phyloP scores from a whole-genome alignment of 2,329 filamentous ascomycete genomes.

The Daldinia sp. region DNA sequence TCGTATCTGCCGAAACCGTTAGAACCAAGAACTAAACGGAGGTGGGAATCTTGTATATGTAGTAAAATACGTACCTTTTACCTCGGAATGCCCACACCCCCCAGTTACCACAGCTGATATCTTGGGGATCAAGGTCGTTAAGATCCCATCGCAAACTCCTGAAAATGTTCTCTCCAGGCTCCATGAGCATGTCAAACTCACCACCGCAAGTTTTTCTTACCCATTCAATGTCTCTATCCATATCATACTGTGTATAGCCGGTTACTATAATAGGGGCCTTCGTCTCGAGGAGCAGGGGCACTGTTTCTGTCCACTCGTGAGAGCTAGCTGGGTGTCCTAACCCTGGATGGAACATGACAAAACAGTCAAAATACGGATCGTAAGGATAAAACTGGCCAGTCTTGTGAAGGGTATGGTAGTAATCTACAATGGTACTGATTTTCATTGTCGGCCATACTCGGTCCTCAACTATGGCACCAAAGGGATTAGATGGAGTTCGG shows the following conservation, averaged over 20 bases:
- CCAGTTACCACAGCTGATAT: constrained; percentile 96
- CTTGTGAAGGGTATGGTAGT: constrained; percentile 95
- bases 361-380: constrained; percentile 98
- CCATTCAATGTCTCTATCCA: constrained; percentile 92
- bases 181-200: constrained; percentile 89
- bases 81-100: constrained; percentile 96
- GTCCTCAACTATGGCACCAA: constrained; percentile 93
- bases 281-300: constrained; percentile 90
- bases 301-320: constrained; percentile 91
- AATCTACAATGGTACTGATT: constrained; percentile 96
- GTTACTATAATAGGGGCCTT: constrained; percentile 95
- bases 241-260: constrained; percentile 94
- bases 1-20: constrained; percentile 63
- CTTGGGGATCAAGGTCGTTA: constrained; percentile 93
- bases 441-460: constrained; percentile 89
- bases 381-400: constrained; percentile 91
- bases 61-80: constrained; percentile 74
- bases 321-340: constrained; percentile 92
- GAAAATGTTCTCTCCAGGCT: constrained; percentile 94
- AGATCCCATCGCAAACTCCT: constrained; percentile 95
- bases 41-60: neutral
- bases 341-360: constrained; percentile 96
- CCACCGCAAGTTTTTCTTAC: constrained; percentile 84
- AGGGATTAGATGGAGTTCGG: constrained; percentile 86
- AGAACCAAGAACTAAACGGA: constrained; percentile 39